These are phyloP conservation scores for Reutealis trisperma DNA, from an alignment of 345 rosid genomes.

Conservation along the genomic window DNA sequence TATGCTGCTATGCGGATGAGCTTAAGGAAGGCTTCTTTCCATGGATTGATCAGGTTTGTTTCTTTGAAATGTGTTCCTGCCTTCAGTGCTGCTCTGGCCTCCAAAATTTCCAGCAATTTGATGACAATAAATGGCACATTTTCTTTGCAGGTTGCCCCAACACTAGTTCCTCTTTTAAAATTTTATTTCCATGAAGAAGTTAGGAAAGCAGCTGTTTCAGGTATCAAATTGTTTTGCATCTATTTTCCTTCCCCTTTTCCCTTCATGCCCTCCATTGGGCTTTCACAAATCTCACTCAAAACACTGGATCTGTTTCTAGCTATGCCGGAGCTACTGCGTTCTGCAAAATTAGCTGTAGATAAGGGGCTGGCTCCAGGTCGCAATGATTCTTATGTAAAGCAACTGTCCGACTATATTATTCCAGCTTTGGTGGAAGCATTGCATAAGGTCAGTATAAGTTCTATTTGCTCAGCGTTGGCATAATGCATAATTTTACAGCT, in stretches of 20 bases:
- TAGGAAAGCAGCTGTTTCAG: slow-evolving; percentile 99
- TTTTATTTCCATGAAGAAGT: slow-evolving; percentile 99
- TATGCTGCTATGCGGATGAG: slow-evolving; percentile 99
- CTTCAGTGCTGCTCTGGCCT: too few species aligned
- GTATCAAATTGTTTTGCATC: slow-evolving; percentile 37
- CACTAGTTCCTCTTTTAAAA: slow-evolving; percentile 91
- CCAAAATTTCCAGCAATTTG: not conserved
- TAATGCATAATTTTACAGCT: not conserved
- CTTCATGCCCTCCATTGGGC: not conserved
- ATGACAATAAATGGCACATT: slow-evolving; percentile 14
- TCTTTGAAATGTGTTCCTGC: not conserved
- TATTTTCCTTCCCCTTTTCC: slow-evolving; percentile 4
- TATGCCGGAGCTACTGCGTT: slow-evolving; percentile 95
- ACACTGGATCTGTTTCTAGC: slow-evolving; percentile 47
- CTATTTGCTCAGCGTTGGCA: not conserved
- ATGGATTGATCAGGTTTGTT: slow-evolving; percentile 92
- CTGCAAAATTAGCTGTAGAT: slow-evolving; percentile 95
- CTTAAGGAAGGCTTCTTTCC: slow-evolving; percentile 98
- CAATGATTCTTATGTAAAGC: slow-evolving; percentile 85
- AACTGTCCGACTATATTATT: slow-evolving; percentile 85
- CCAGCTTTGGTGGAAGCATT: slow-evolving; percentile 95
- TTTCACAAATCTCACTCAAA: not conserved
- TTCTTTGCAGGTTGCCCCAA: slow-evolving; percentile 81
- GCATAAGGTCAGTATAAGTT: slow-evolving; percentile 65
- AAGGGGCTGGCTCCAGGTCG: slow-evolving; percentile 87